A percentile compares a stretch with the other conserved stretches of the same genome.
Conservation (phyloP, 768 basidiomycete species). For the Pulveroboletus sp. region DNA sequence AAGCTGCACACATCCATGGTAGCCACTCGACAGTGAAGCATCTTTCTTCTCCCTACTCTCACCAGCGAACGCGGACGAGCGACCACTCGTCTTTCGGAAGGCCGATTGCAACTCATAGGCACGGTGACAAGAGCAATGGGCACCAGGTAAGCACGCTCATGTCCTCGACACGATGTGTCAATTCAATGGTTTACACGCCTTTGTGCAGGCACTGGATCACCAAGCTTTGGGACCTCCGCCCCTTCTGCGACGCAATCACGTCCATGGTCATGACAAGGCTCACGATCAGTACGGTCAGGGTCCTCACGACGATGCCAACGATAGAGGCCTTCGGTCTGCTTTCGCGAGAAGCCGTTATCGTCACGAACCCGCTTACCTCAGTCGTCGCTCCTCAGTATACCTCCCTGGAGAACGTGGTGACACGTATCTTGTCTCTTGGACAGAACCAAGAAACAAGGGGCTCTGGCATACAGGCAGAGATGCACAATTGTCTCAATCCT, state of each 20-base stretch:
- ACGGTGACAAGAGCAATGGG: conserved; percentile 1
- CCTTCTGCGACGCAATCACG: conserved; percentile 11
- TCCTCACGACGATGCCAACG: neutral
- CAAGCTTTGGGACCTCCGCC: conserved; percentile 12
- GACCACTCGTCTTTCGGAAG: neutral
- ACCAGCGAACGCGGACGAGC: neutral
- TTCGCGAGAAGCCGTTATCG: conserved; percentile 21
- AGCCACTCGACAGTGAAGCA: conserved; percentile 13
- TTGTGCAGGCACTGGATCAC: neutral
- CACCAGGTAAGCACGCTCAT: conserved; percentile 3
- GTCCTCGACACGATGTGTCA: neutral
- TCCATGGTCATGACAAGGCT: neutral
- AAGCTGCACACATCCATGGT: conserved; percentile 36
- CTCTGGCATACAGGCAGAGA: neutral
- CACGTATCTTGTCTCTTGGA: conserved; percentile 24
- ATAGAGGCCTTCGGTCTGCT: conserved; percentile 13
- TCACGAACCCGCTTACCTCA: conserved; percentile 2
- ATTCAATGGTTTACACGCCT: neutral
- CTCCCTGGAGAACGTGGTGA: conserved; percentile 24
- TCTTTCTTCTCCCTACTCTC: neutral
- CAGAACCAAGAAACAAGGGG: neutral
- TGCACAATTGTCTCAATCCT: neutral
- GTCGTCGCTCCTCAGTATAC: conserved; percentile 20
- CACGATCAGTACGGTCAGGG: neutral
- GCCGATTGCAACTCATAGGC: neutral